These are phyloP conservation scores for Agapanthus africanus DNA, from an alignment of 106 monocot genomes.

Conservation along the genomic window DNA sequence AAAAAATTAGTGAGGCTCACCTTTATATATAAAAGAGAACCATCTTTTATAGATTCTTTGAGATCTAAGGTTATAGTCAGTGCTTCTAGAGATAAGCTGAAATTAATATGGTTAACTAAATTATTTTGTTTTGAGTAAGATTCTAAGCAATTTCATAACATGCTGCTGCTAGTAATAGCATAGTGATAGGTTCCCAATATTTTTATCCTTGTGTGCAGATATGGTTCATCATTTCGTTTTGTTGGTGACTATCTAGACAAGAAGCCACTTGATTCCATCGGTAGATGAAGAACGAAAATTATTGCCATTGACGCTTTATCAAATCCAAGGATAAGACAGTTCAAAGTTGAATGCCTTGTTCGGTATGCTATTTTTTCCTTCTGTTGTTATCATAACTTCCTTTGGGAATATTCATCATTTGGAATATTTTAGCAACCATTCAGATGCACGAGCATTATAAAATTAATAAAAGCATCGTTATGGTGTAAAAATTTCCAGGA, in stretches of 20 bases:
- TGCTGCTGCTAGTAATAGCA: neutral
- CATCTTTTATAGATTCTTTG: neutral
- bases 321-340: constrained; percentile 58
- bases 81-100: neutral
- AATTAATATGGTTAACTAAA: neutral
- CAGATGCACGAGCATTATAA: neutral
- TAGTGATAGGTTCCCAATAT: neutral
- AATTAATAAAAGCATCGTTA: neutral
- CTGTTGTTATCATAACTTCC: neutral
- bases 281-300: constrained; percentile 61
- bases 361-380: constrained; percentile 41
- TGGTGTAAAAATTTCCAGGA: neutral
- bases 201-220: constrained; percentile 25
- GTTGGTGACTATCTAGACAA: constrained; percentile 58
- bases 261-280: constrained; percentile 53
- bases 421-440: constrained; percentile 5
- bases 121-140: too few relatives aligned
- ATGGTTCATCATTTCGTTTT: constrained; percentile 82
- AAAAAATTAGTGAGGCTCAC: neutral
- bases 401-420: neutral
- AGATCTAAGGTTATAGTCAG: neutral
- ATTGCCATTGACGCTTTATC: constrained; percentile 88
- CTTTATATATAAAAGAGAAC: neutral
- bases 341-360: constrained; percentile 46
- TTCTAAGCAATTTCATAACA: neutral